Percentiles rank a stretch among this genome's conserved stretches.
phyloP scores from a whole-genome alignment of 2,329 filamentous ascomycete species.

The Epichloe sp. region DNA sequence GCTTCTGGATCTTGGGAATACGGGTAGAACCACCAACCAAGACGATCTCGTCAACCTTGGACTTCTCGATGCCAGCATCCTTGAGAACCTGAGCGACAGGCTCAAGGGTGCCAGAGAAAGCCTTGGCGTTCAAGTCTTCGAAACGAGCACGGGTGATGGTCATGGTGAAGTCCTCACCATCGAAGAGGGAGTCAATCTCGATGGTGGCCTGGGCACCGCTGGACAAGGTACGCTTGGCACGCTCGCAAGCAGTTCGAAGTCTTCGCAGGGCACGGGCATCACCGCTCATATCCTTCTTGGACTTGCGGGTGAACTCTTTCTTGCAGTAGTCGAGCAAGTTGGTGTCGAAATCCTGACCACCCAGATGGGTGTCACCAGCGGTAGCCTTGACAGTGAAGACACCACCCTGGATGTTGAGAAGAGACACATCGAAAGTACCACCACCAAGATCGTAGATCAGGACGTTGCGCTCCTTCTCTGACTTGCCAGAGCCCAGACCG shows the following conservation, averaged over 20 bases:
- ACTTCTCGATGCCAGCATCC: conserved; percentile 81
- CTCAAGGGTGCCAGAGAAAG: conserved; percentile 85
- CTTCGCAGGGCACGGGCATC: conserved; percentile 89
- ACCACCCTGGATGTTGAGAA: conserved; percentile 96
- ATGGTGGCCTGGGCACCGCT: conserved; percentile 95
- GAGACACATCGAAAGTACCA: conserved; percentile 99
- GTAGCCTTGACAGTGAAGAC: conserved; percentile 99
- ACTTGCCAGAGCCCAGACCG: conserved; percentile 89
- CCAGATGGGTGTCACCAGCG: conserved; percentile 92
- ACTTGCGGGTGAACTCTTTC: conserved; percentile 70
- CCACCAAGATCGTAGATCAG: conserved; percentile 99
- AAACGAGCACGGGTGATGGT: conserved; percentile 98
- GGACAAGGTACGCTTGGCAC: conserved; percentile 97
- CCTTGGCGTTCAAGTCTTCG: conserved; percentile 94
- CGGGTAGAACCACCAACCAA: conserved; percentile 97
- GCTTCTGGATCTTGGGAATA: conserved; percentile 98
- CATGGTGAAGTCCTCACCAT: conserved; percentile 94
- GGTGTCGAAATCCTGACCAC: conserved; percentile 93
- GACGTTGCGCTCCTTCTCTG: conserved; percentile 95
- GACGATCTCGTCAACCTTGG: conserved; percentile 91
- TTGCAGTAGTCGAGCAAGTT: conserved; percentile 94
- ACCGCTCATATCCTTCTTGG: conserved; percentile 67
- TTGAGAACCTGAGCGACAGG: conserved; percentile 95
- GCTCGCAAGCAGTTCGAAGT: conserved; percentile 95
- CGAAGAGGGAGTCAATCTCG: conserved; percentile 97